Conservation (phyloP, 1,284 basidiomycete species). For the Earliella scabrosa region DNA sequence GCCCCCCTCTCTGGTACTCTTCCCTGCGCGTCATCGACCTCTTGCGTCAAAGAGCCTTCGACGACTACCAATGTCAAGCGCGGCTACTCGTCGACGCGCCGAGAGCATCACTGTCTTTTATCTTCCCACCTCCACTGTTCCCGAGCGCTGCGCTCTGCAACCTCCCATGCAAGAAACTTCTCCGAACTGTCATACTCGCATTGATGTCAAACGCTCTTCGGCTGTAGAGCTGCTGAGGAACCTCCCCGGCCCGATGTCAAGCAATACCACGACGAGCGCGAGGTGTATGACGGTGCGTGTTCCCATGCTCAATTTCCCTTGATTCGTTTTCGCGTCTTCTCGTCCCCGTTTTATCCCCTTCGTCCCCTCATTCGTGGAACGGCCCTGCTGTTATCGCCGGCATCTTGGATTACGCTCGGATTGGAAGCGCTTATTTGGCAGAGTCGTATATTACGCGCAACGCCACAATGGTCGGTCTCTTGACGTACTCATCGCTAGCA, state of each 20-base stretch:
- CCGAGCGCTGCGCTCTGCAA: background rate
- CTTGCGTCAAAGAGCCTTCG: background rate
- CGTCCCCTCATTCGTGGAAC: background rate
- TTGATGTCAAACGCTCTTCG: too few relatives aligned
- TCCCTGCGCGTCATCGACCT: background rate
- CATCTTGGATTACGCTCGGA: background rate
- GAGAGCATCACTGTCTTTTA: background rate
- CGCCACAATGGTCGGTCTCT: slow-evolving; percentile 3
- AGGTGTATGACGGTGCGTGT: background rate
- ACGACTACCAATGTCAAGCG: background rate
- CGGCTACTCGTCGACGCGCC: background rate
- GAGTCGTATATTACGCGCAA: background rate
- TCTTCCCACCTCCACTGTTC: background rate
- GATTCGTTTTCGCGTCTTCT: too few relatives aligned
- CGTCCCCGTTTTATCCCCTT: background rate
- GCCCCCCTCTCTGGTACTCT: background rate
- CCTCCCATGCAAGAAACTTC: too few relatives aligned
- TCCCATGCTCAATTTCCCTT: background rate
- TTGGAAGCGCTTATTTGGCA: background rate
- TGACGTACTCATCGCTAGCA: background rate
- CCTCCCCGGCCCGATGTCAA: background rate
- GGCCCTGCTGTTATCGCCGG: background rate
- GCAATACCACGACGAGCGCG: background rate
- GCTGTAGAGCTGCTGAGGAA: background rate
- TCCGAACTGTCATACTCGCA: too few relatives aligned